Base-by-base conservation (phyloP, 495 filamentous ascomycete genomes). In the Lophiostoma macrostomum region DNA sequence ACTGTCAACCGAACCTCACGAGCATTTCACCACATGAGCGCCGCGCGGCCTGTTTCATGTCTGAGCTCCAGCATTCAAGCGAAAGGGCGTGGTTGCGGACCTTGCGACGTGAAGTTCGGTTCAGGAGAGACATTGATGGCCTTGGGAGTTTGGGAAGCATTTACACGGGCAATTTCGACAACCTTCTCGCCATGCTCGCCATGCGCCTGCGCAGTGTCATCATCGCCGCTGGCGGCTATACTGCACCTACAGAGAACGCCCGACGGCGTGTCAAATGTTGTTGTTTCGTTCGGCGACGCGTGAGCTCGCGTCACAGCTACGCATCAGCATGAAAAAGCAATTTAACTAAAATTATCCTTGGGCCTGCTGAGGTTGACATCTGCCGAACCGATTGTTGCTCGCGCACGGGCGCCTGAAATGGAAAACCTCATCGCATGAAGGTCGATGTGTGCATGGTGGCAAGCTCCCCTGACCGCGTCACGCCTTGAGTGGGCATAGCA, bases 221-320 rank as follows among this genome's bases (percentile, higher is more conserved):
- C 13, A 22, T 40, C 52, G 41, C 53, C 34, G n/a, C 35, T 34
- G 46, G 20, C 46, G 45, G 45, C 37, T 57, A 44, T 57, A n/a
- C 14, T 5, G 31, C 24, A 12, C 19, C n/a, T n/a, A n/a, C n/a
- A n/a, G n/a, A n/a, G n/a, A n/a, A n/a, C n/a, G n/a, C n/a, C n/a
- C n/a, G n/a, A n/a, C n/a, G n/a, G n/a, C n/a, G n/a, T n/a, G n/a
- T n/a, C n/a, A 27, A 45, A 30, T 39, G 46, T 50, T 57, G 36
- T 50, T 56, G 45, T 56, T 56, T 34, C 11, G 13, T 50, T n/a
- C n/a, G n/a, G 53, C 53, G 53, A 57, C 53, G 53, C 53, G 53
- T 50, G 19, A 42, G 34, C 1, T 34, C 47, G 54, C 54, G 55
- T 47, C 40, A 27, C 37, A 23, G 5, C 20, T 12, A 30, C n/a